These are phyloP conservation scores for Cladosporium sp. DNA, from an alignment of 2,329 filamentous ascomycete genomes.

Conservation along the genomic window DNA sequence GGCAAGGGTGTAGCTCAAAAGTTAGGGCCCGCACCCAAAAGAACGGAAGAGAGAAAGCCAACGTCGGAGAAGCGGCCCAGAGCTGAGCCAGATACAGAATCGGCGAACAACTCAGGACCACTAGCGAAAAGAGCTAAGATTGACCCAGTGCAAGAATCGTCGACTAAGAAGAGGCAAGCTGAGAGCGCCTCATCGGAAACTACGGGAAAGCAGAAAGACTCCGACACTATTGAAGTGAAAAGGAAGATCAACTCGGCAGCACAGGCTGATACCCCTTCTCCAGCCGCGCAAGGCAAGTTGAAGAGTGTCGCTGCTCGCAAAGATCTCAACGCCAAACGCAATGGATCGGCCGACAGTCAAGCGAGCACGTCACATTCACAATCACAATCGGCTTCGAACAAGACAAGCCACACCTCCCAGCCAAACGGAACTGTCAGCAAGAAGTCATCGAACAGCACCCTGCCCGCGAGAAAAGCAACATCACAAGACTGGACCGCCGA, in stretches of 20 bases:
- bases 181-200: conserved; percentile 6
- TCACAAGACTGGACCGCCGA: conserved; percentile 33
- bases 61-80: conserved; percentile 1
- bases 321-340: conserved; percentile 26
- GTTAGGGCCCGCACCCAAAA: conserved; percentile 17
- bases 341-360: conserved; percentile 18
- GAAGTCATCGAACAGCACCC: conserved; percentile 14
- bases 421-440: conserved; percentile 16
- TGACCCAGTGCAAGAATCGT: conserved; percentile 9
- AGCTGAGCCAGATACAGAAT: conserved; percentile 9
- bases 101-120: conserved; percentile 13
- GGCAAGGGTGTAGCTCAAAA: conserved; percentile 30
- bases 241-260: conserved; percentile 9
- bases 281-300: conserved; percentile 22
- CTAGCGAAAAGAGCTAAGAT: conserved; percentile 25
- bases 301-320: conserved; percentile 25
- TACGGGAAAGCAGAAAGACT: conserved; percentile 7
- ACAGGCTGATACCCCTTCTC: conserved; percentile 3
- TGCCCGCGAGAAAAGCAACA: conserved; percentile 24
- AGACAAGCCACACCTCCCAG: background rate
- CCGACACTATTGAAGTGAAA: conserved; percentile 4
- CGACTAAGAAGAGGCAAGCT: background rate
- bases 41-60: background rate
- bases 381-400: conserved; percentile 4
- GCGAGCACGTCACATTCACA: conserved; percentile 22